A percentile compares a stretch with the other conserved stretches of the same genome.
Conservation (phyloP, 228 moss, liverwort and hornwort species). For the Sphagnum magellanicum region DNA sequence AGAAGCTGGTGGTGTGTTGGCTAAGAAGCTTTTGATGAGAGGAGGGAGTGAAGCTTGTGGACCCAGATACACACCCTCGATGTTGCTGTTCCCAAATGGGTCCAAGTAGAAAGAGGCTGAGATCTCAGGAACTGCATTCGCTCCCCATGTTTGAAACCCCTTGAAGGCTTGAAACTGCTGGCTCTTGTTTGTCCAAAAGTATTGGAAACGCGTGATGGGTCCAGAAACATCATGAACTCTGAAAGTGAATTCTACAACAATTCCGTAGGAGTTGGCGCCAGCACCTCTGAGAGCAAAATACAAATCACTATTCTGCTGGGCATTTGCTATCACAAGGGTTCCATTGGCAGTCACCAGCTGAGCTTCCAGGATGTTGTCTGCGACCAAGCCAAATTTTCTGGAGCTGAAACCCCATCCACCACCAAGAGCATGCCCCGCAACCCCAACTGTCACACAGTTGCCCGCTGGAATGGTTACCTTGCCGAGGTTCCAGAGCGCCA, state of each 20-base stretch:
- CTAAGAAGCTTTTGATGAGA: constrained; percentile 20
- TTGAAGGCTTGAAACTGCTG: constrained; percentile 38
- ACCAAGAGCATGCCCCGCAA: constrained; percentile 66
- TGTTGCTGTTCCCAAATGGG: constrained; percentile 29
- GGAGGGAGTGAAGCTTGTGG: constrained; percentile 16
- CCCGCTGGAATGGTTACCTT: constrained; percentile 66
- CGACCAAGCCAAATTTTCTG: constrained; percentile 52
- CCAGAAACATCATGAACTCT: constrained; percentile 45
- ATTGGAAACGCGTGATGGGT: constrained; percentile 60
- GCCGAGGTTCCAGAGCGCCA: constrained; percentile 73
- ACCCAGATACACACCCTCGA: constrained; percentile 59
- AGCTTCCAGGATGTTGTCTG: constrained; percentile 41
- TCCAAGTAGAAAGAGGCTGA: constrained; percentile 69
- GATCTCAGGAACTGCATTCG: constrained; percentile 35
- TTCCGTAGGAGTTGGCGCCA: constrained; percentile 60
- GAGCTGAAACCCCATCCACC: constrained; percentile 79
- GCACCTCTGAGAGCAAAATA: constrained; percentile 56
- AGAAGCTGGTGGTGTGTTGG: constrained; percentile 18
- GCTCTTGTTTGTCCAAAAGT: constrained; percentile 24
- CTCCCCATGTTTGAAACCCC: constrained; percentile 48
- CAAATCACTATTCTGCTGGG: constrained; percentile 42
- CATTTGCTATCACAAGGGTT: constrained; percentile 42
- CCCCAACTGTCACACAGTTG: constrained; percentile 55
- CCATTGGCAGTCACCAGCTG: constrained; percentile 52
- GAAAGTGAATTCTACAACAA: constrained; percentile 75